A percentile compares a stretch with the other conserved stretches of the same genome.
Conservation (phyloP, 305 asterid genomes). For the Solanum hybrid region DNA sequence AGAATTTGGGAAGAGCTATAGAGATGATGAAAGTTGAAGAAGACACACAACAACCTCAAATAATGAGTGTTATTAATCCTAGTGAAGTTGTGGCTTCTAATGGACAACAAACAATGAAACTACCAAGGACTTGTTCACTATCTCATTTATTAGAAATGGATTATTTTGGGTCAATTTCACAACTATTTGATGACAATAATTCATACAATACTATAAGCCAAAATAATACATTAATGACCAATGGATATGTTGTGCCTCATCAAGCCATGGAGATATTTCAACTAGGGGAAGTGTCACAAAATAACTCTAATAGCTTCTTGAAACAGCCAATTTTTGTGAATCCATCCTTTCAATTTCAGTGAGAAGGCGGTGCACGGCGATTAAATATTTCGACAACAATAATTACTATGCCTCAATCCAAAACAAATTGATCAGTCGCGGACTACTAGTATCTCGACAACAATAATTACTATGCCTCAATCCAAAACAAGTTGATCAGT, state of each 20-base stretch:
- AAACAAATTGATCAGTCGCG: background rate
- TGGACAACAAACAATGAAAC: slow-evolving; percentile 21
- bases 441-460: background rate
- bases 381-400: background rate
- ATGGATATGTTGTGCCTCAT: background rate
- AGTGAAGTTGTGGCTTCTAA: background rate
- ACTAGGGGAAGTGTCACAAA: background rate
- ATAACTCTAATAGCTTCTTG: background rate
- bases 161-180: slow-evolving; percentile 46
- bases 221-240: background rate
- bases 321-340: background rate
- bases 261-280: background rate
- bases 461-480: background rate
- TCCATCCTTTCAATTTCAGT: slow-evolving; percentile 4
- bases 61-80: background rate
- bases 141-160: slow-evolving; percentile 59
- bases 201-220: slow-evolving; percentile 14
- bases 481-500: background rate
- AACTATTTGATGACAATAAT: slow-evolving; percentile 40
- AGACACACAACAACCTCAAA: slow-evolving; percentile 22
- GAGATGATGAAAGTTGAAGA: slow-evolving; percentile 25
- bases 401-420: background rate
- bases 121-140: slow-evolving; percentile 54
- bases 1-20: slow-evolving; percentile 35
- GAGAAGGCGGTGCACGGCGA: background rate